Percentiles rank a stretch among this genome's conserved stretches.
These are phyloP conservation scores for Globisporangium camurandrum DNA, from an alignment of 352 stramenopile genomes.

Conservation along the genomic window DNA sequence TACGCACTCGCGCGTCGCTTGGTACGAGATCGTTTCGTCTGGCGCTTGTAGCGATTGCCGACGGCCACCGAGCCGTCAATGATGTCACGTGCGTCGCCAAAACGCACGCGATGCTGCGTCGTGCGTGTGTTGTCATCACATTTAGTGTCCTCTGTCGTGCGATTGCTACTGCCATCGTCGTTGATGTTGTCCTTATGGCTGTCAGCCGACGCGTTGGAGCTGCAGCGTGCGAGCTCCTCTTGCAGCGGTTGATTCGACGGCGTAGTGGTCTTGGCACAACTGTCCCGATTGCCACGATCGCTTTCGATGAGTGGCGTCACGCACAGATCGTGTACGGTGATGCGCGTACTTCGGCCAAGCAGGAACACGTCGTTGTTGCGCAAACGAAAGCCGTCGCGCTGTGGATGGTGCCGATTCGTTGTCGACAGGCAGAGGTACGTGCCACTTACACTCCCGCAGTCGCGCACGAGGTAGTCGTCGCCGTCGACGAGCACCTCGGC, in stretches of 20 bases:
- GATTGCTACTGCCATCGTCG: not conserved
- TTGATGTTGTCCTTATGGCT: not conserved
- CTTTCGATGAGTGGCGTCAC: not conserved
- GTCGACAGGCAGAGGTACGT: constrained; percentile 73
- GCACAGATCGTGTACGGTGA: constrained; percentile 22
- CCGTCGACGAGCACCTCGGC: constrained; percentile 46
- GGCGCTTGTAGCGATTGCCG: constrained; percentile 44
- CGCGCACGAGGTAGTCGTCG: constrained; percentile 57
- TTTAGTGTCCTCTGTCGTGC: too few species aligned
- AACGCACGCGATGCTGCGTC: constrained; percentile 18
- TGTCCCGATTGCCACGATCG: too few species aligned
- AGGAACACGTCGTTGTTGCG: constrained; percentile 39
- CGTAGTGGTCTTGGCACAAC: not conserved
- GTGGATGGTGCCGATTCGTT: constrained; percentile 51
- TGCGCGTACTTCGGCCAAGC: constrained; percentile 21
- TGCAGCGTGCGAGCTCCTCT: not conserved
- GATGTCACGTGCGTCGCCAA: constrained; percentile 16
- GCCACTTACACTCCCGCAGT: constrained; percentile 34
- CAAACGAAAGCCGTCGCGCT: constrained; percentile 62
- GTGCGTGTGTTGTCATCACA: not conserved
- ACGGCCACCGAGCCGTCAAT: constrained; percentile 29
- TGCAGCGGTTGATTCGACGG: not conserved
- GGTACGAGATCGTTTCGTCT: too few species aligned
- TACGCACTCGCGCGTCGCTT: constrained; percentile 9
- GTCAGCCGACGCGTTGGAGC: constrained; percentile 1